A percentile compares a stretch with the other conserved stretches of the same genome.
phyloP scores from a whole-genome alignment of 1,284 basidiomycete genomes.

The Puccinia polysora region DNA sequence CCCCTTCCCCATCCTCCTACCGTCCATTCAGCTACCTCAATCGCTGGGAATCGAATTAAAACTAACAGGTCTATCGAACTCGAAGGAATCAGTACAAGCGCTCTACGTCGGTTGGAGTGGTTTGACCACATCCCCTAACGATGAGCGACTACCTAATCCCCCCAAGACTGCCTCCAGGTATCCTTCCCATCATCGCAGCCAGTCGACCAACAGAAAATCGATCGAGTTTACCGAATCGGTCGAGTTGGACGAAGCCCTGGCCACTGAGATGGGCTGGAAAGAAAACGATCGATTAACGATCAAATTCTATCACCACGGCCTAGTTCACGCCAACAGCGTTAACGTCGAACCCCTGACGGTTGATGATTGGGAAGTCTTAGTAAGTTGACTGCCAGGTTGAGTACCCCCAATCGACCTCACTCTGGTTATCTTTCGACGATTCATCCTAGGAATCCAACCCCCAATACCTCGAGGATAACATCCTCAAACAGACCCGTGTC shows the following conservation, averaged over 20 bases:
- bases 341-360: conserved; percentile 37
- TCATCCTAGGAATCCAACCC: conserved; percentile 37
- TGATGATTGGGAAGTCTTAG: conserved; percentile 43
- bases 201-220: conserved; percentile 3
- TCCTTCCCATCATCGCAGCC: not conserved
- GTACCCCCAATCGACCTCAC: not conserved
- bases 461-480: conserved; percentile 40
- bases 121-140: conserved; percentile 13
- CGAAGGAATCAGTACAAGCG: not conserved
- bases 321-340: conserved; percentile 31
- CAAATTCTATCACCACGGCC: conserved; percentile 23
- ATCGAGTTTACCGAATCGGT: conserved; percentile 31
- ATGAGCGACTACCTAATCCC: conserved; percentile 2
- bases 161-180: not conserved
- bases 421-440: not conserved
- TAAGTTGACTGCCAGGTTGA: not conserved
- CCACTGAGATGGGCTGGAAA: conserved; percentile 38
- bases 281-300: conserved; percentile 30
- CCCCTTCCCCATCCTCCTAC: too few species aligned
- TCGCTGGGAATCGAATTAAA: conserved; percentile 33
- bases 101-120: conserved; percentile 40
- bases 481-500: conserved; percentile 37
- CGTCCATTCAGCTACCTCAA: conserved; percentile 29
- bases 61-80: not conserved
- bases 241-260: conserved; percentile 24